These are phyloP conservation scores for Garcia nutans DNA, from an alignment of 345 rosid species.

Conservation along the genomic window DNA sequence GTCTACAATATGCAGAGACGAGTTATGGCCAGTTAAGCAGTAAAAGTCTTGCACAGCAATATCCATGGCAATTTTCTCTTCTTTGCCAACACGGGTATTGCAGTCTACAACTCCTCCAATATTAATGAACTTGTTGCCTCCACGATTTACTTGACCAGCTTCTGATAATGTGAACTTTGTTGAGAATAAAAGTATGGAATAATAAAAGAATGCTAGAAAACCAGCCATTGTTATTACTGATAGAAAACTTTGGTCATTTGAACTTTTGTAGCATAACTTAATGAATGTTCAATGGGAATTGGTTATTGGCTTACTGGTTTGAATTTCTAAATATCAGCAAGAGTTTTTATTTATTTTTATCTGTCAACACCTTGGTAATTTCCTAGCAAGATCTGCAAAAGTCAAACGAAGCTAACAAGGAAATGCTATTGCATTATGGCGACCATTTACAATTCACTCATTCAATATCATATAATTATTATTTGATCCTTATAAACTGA, in stretches of 20 bases:
- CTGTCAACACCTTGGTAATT: background rate
- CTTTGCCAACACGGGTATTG: background rate
- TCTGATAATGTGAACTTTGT: background rate
- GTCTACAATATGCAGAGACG: conserved; percentile 1
- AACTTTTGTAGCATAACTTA: no score
- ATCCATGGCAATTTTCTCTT: background rate
- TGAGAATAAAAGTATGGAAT: background rate
- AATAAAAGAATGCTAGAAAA: conserved; percentile 1
- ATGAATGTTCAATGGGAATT: no score
- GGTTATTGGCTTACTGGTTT: background rate
- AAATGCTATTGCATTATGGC: no score
- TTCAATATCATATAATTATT: no score
- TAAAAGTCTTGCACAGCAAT: conserved; percentile 2
- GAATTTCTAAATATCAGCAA: no score
- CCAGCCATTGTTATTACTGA: background rate
- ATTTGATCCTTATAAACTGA: no score
- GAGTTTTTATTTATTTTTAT: background rate
- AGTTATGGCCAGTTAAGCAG: background rate
- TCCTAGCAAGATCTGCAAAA: background rate
- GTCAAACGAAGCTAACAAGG: no score
- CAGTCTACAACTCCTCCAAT: background rate
- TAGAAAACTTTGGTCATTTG: background rate
- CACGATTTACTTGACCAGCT: background rate
- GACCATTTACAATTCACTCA: no score
- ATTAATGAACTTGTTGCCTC: background rate